A percentile compares a stretch with the other conserved stretches of the same genome.
Evolutionary conservation across 805 yeast genomes (phyloP).

Genomic region (Metschnikowia sp.): DNA sequence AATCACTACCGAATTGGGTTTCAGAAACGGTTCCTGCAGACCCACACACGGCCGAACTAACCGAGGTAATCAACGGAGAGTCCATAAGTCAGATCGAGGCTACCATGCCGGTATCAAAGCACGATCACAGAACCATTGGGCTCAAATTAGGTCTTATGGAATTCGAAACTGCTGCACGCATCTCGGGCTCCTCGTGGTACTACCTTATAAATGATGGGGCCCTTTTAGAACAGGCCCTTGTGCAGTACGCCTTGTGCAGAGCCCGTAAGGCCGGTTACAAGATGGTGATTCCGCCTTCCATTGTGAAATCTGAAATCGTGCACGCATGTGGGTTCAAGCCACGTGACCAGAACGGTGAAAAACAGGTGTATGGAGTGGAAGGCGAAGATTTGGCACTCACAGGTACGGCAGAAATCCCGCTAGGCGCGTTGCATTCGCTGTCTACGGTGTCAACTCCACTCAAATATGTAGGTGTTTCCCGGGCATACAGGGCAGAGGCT

Average conservation of each 20-base stretch:
- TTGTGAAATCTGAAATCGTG: conserved; percentile 73
- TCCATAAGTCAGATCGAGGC: conserved; percentile 26
- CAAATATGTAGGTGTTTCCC: conserved; percentile 72
- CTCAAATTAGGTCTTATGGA: conserved; percentile 65
- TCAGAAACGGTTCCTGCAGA: conserved; percentile 45
- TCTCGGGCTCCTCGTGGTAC: conserved; percentile 87
- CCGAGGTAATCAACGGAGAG: conserved; percentile 50
- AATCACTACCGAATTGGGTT: conserved; percentile 60
- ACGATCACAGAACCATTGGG: conserved; percentile 73
- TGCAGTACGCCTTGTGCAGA: conserved; percentile 67
- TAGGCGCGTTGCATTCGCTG: conserved; percentile 75
- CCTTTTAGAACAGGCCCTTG: conserved; percentile 80
- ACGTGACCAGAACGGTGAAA: conserved; percentile 80
- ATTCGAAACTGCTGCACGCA: conserved; percentile 64
- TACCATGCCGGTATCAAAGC: conserved; percentile 15
- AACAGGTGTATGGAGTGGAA: conserved; percentile 70
- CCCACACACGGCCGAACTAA: conserved; percentile 40
- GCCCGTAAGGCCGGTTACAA: conserved; percentile 69
- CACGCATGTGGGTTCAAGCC: conserved; percentile 95
- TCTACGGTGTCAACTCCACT: conserved; percentile 46
- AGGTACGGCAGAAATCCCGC: conserved; percentile 94
- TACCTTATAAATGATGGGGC: conserved; percentile 85
- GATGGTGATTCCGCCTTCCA: conserved; percentile 78
- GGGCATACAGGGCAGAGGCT: conserved; percentile 93
- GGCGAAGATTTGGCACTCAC: conserved; percentile 62